These are phyloP conservation scores for Volutella citrinella DNA, from an alignment of 2,329 filamentous ascomycete genomes.

Conservation along the genomic window DNA sequence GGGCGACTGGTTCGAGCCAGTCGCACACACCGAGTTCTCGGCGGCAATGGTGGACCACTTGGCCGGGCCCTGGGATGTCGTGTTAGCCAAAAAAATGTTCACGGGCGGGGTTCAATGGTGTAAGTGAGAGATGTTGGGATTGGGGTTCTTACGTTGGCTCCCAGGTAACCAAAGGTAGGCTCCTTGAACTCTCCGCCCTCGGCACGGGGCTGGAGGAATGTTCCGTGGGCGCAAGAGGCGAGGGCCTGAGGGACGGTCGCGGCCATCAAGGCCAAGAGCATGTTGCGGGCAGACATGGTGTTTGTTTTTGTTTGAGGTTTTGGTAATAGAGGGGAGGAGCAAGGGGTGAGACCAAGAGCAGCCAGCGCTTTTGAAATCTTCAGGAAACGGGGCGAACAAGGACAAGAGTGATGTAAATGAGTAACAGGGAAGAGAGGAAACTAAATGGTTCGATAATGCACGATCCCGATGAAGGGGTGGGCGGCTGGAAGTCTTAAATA, in stretches of 20 bases:
- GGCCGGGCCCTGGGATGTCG: conserved; percentile 48
- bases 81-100: too few species aligned
- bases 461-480: too few species aligned
- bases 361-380: too few species aligned
- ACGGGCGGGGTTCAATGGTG: too few species aligned
- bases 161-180: conserved; percentile 38
- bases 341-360: too few species aligned
- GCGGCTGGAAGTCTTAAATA: too few species aligned
- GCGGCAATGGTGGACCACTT: conserved; percentile 48
- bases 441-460: too few species aligned
- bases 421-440: too few species aligned
- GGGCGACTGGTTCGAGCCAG: conserved; percentile 51
- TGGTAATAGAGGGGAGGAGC: too few species aligned
- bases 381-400: too few species aligned
- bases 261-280: conserved; percentile 9
- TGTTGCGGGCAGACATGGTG: conserved; percentile 10
- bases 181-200: conserved; percentile 28
- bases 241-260: conserved; percentile 16
- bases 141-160: conserved; percentile 27
- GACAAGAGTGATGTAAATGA: too few species aligned
- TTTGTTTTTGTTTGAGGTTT: too few species aligned
- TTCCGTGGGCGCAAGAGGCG: conserved; percentile 40
- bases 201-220: conserved; percentile 31
- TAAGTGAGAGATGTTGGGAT: not conserved
- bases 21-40: conserved; percentile 45